Percentiles rank a stretch among this genome's conserved stretches.
phyloP scores from a whole-genome alignment of 2,329 filamentous ascomycete species.

The Bipolaris gigantea region DNA sequence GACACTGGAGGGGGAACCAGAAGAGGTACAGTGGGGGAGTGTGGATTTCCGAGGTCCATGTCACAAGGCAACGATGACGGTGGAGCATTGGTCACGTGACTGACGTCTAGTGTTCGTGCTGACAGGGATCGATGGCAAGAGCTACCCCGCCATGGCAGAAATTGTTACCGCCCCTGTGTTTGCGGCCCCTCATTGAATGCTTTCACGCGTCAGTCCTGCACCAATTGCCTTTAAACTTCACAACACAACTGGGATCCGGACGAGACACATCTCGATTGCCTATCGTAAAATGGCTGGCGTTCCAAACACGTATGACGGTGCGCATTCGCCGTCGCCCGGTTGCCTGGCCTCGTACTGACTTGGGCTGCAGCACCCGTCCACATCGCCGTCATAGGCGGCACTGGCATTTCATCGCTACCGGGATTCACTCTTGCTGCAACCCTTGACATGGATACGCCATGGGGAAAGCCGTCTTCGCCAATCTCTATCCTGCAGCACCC shows the following conservation, averaged over 20 bases:
- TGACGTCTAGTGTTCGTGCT: not conserved
- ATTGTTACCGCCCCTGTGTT: slow-evolving; percentile 19
- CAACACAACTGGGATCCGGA: not conserved
- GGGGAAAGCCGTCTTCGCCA: slow-evolving; percentile 76
- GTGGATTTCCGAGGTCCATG: too few relatives aligned
- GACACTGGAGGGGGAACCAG: too few relatives aligned
- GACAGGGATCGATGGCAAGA: slow-evolving; percentile 8
- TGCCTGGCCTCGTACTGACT: slow-evolving; percentile 9
- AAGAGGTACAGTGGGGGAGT: too few relatives aligned
- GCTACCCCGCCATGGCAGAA: slow-evolving; percentile 27
- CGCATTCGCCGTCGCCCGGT: not conserved
- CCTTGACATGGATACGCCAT: slow-evolving; percentile 78
- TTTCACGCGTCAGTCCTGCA: slow-evolving; percentile 14
- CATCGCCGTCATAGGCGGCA: slow-evolving; percentile 66
- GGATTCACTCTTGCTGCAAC: slow-evolving; percentile 83
- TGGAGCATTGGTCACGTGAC: slow-evolving; percentile 3
- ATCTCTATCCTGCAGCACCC: slow-evolving; percentile 89
- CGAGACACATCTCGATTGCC: slow-evolving; percentile 24
- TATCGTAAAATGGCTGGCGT: slow-evolving; percentile 42
- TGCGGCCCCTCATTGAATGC: slow-evolving; percentile 20
- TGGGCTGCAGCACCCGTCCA: slow-evolving; percentile 48
- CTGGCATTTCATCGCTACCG: slow-evolving; percentile 83
- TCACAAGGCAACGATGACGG: too few relatives aligned
- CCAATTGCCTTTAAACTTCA: not conserved
- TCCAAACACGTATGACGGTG: slow-evolving; percentile 39